Evolutionary conservation across 176 grass and related monocot genomes (phyloP).

Genomic region (Oryza longistaminata): DNA sequence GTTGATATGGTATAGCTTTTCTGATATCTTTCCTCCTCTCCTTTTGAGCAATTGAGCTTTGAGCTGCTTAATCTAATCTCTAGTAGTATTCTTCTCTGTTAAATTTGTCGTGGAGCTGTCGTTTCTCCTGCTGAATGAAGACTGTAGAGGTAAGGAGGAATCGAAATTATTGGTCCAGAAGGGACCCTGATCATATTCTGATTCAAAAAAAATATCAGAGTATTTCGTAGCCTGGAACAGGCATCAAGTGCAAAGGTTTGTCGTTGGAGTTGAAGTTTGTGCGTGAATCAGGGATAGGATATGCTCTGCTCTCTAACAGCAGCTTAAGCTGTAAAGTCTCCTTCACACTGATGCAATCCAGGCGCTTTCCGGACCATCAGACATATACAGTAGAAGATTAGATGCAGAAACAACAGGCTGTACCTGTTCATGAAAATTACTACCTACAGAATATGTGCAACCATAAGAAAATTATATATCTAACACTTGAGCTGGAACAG

Average conservation of each 20-base stretch:
- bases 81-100: conserved; percentile 19
- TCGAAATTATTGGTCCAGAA: conserved; percentile 34
- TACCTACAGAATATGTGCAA: neutral
- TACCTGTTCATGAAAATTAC: neutral
- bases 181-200: neutral
- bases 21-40: conserved; percentile 18
- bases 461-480: neutral
- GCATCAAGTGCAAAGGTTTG: conserved; percentile 33
- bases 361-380: conserved; percentile 4
- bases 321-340: conserved; percentile 33
- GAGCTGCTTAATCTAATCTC: conserved; percentile 19
- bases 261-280: conserved; percentile 29
- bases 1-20: conserved; percentile 36
- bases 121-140: conserved; percentile 18
- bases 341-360: conserved; percentile 16
- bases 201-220: neutral
- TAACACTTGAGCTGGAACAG: neutral
- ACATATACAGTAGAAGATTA: neutral
- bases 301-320: conserved; percentile 13
- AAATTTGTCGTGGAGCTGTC: conserved; percentile 31
- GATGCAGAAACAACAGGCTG: neutral
- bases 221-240: neutral
- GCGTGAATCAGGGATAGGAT: neutral
- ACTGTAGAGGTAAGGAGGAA: conserved; percentile 28
- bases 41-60: conserved; percentile 34